Conservation (phyloP, 495 filamentous ascomycete species). For the Polyplosphaeria fusca region DNA sequence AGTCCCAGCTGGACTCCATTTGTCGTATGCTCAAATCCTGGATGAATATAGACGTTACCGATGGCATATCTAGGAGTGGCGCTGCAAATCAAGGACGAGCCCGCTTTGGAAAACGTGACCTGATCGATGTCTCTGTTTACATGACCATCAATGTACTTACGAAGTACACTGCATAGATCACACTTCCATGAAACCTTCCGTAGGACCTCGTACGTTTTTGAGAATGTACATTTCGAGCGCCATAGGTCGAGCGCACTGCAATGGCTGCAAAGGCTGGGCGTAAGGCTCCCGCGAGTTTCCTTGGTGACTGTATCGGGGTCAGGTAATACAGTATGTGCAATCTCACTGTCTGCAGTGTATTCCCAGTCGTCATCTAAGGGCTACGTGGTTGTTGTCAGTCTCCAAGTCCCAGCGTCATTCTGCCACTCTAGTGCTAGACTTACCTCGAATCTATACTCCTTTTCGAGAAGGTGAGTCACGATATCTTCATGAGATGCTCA, state of each 20-base stretch:
- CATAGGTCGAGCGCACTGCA: background rate
- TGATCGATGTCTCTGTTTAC: background rate
- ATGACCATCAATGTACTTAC: background rate
- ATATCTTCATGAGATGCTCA: too few relatives aligned
- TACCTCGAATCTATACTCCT: background rate
- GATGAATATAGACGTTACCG: background rate
- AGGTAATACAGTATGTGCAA: background rate
- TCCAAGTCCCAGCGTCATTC: too few relatives aligned
- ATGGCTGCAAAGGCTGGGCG: background rate
- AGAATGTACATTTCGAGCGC: background rate
- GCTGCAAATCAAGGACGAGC: background rate
- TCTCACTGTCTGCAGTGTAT: background rate
- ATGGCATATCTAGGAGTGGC: background rate
- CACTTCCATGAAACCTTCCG: background rate
- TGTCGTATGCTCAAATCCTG: background rate
- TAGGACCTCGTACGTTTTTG: background rate
- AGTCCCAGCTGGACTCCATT: background rate
- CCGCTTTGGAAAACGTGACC: background rate
- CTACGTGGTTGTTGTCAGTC: too few relatives aligned
- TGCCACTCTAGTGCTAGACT: too few relatives aligned
- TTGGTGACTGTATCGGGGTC: background rate
- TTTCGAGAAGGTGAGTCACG: background rate
- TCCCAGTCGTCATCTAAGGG: constrained; percentile 6
- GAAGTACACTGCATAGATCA: background rate
- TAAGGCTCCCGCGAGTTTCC: background rate